Evolutionary conservation across 108 stramenopile species (phyloP).

Genomic region (Conticribra guillardii): DNA sequence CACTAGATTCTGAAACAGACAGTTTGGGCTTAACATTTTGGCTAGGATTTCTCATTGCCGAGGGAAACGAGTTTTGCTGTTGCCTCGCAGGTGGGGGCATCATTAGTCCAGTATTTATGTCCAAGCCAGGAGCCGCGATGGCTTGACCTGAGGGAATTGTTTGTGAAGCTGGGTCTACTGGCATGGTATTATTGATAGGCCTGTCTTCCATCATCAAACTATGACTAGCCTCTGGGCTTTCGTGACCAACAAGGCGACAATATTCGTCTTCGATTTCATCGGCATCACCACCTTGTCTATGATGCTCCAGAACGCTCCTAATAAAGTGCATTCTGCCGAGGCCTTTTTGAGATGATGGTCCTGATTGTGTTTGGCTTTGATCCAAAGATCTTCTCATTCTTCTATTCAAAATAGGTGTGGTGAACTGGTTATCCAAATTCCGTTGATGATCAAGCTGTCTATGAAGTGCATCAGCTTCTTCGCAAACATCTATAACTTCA

Average conservation of each 20-base stretch:
- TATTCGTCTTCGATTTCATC: conserved; percentile 77
- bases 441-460: conserved; percentile 63
- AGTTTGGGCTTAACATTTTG: too few relatives aligned
- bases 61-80: too few relatives aligned
- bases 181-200: too few relatives aligned
- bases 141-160: too few relatives aligned
- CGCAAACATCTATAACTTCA: conserved; percentile 33
- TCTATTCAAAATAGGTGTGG: conserved; percentile 79
- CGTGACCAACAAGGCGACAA: conserved; percentile 41
- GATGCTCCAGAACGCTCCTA: conserved; percentile 83
- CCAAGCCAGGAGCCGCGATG: too few relatives aligned
- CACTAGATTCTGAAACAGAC: conserved; percentile 7
- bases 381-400: conserved; percentile 37
- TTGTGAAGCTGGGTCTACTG: too few relatives aligned
- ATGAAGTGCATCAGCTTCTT: conserved; percentile 44
- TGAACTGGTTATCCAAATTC: conserved; percentile 60
- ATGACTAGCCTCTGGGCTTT: background rate
- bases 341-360: conserved; percentile 64
- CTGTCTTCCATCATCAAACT: too few relatives aligned
- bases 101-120: too few relatives aligned
- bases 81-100: too few relatives aligned
- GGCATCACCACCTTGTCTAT: conserved; percentile 73
- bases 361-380: conserved; percentile 40
- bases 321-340: conserved; percentile 89
- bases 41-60: too few relatives aligned